Percentiles rank a stretch among this genome's conserved stretches.
Conservation (phyloP, 2,329 filamentous ascomycete species). For the Fusarium domesticum region DNA sequence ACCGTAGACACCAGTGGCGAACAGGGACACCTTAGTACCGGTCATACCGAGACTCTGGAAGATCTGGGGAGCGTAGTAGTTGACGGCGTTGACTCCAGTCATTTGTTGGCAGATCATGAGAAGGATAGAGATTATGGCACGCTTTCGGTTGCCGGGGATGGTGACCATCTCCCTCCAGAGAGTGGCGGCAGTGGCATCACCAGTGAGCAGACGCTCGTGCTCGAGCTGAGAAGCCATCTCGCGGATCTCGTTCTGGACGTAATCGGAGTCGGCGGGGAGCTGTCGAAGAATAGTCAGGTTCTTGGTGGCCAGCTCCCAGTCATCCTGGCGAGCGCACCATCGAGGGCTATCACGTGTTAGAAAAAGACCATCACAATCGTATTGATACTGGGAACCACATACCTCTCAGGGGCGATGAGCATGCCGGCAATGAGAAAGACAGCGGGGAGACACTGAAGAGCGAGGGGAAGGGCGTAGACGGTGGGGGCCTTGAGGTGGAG, state of each 20-base stretch:
- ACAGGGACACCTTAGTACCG: conserved; percentile 56
- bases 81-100: conserved; percentile 55
- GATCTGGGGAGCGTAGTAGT: conserved; percentile 69
- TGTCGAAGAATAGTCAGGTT: conserved; percentile 53
- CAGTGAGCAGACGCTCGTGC: conserved; percentile 56
- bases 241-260: conserved; percentile 56
- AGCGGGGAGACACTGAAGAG: conserved; percentile 63
- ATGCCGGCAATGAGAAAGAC: conserved; percentile 59
- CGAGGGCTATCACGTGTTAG: conserved; percentile 51
- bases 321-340: conserved; percentile 64
- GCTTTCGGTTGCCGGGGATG: conserved; percentile 59
- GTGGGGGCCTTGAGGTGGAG: conserved; percentile 46
- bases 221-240: conserved; percentile 62
- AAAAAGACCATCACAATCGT: too few relatives aligned
- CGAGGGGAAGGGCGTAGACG: conserved; percentile 60
- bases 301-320: conserved; percentile 60
- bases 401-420: conserved; percentile 53
- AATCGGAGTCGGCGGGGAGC: conserved; percentile 52
- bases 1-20: conserved; percentile 72
- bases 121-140: conserved; percentile 59
- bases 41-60: conserved; percentile 63
- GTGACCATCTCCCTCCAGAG: conserved; percentile 63
- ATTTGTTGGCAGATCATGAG: conserved; percentile 70
- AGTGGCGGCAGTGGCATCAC: conserved; percentile 52
- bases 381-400: too few relatives aligned